phyloP scores from a whole-genome alignment of 805 yeast genomes.

The Priceomyces medius region DNA sequence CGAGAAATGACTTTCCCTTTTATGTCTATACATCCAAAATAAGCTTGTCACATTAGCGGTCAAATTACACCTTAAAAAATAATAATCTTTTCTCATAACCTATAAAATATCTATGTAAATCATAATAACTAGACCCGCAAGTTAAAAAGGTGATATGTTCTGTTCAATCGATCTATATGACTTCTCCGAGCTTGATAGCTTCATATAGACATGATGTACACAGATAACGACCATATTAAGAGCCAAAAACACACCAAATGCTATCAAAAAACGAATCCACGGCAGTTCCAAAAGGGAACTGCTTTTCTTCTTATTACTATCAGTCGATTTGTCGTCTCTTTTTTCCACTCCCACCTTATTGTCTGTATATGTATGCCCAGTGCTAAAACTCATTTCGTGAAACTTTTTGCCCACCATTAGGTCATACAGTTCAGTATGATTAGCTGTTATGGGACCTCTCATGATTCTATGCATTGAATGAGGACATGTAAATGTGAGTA shows the following conservation, averaged over 20 bases:
- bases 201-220: conserved; percentile 37
- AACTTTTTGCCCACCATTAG: background rate
- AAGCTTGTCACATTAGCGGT: too few species aligned
- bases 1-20: too few species aligned
- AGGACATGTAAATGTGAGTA: background rate
- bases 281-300: conserved; percentile 19
- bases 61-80: too few species aligned
- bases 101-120: too few species aligned
- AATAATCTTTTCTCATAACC: too few species aligned
- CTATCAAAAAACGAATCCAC: conserved; percentile 34
- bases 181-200: conserved; percentile 25
- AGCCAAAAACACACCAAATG: conserved; percentile 32
- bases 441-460: background rate
- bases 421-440: background rate
- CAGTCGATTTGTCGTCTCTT: background rate
- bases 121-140: background rate
- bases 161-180: conserved; percentile 37
- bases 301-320: conserved; percentile 3
- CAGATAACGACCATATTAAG: conserved; percentile 37
- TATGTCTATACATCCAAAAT: too few species aligned
- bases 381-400: too few species aligned
- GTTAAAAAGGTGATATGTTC: conserved; percentile 33
- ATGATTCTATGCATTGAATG: background rate
- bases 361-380: too few species aligned
- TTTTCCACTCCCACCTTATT: background rate